Conservation (phyloP, 768 basidiomycete genomes). For the Rhizopogon vesiculosus region DNA sequence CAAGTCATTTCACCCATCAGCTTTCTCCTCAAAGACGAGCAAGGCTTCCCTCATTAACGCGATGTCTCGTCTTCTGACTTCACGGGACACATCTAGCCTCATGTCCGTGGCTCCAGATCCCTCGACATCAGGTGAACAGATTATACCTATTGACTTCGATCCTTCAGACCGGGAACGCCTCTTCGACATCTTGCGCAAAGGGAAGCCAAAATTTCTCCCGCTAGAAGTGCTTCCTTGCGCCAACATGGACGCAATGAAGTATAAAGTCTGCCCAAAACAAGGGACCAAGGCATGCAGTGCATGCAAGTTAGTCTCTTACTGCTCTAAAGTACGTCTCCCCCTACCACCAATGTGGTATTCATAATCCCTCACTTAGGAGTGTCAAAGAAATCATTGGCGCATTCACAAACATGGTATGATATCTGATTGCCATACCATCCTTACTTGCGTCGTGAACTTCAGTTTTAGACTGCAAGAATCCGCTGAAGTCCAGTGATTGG, state of each 20-base stretch:
- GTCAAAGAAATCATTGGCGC: constrained; percentile 38
- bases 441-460: background rate
- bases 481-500: constrained; percentile 14
- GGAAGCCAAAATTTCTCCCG: constrained; percentile 18
- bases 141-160: background rate
- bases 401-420: constrained; percentile 31
- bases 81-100: background rate
- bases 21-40: background rate
- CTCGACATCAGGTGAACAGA: background rate
- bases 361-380: constrained; percentile 24
- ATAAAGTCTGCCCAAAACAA: constrained; percentile 21
- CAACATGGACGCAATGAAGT: constrained; percentile 22
- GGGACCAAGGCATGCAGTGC: constrained; percentile 24
- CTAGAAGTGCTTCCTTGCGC: constrained; percentile 31
- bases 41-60: background rate
- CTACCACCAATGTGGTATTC: background rate
- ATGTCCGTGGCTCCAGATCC: background rate
- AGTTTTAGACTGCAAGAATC: constrained; percentile 18
- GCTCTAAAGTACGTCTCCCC: constrained; percentile 27
- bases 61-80: background rate
- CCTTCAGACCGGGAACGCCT: background rate
- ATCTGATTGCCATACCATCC: background rate
- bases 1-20: background rate
- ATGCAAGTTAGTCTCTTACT: constrained; percentile 41
- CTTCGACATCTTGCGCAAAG: background rate